phyloP scores from a whole-genome alignment of 148 eudicot genomes.

The Rhododendron mucronatum region DNA sequence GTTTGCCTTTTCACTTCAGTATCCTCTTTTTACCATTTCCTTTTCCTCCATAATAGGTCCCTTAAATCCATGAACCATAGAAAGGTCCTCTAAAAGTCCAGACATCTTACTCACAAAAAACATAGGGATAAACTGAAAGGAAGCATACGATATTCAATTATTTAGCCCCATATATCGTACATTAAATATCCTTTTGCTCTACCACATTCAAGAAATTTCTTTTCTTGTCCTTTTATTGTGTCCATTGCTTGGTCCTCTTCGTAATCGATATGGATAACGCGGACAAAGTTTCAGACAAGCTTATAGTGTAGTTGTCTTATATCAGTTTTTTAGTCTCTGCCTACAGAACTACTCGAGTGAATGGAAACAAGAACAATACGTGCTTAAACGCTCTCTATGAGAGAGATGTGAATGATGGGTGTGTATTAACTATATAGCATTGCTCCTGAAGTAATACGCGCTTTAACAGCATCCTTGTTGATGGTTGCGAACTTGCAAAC shows the following conservation, averaged over 20 bases:
- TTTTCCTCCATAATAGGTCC: neutral
- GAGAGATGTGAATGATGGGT: too few species aligned
- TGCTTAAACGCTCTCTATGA: too few species aligned
- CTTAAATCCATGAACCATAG: neutral
- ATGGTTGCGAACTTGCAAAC: slow-evolving; percentile 52
- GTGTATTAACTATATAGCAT: too few species aligned
- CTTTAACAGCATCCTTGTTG: slow-evolving; percentile 66
- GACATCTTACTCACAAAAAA: neutral
- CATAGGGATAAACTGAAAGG: neutral
- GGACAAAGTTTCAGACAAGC: neutral
- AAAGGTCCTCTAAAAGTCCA: neutral
- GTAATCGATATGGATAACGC: neutral
- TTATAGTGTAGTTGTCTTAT: too few species aligned
- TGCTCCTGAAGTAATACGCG: too few species aligned
- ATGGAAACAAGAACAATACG: too few species aligned
- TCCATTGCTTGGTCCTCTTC: neutral
- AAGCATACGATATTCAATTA: neutral
- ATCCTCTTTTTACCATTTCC: neutral
- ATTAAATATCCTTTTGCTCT: neutral
- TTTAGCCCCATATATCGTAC: neutral
- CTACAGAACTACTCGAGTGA: too few species aligned
- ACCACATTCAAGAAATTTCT: neutral
- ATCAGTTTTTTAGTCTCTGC: too few species aligned
- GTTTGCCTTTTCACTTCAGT: neutral
- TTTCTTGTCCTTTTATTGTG: neutral